A percentile compares a stretch with the other conserved stretches of the same genome.
Evolutionary conservation across 1,284 basidiomycete genomes (phyloP).

Genomic region (Hypsizygus ulmarius): DNA sequence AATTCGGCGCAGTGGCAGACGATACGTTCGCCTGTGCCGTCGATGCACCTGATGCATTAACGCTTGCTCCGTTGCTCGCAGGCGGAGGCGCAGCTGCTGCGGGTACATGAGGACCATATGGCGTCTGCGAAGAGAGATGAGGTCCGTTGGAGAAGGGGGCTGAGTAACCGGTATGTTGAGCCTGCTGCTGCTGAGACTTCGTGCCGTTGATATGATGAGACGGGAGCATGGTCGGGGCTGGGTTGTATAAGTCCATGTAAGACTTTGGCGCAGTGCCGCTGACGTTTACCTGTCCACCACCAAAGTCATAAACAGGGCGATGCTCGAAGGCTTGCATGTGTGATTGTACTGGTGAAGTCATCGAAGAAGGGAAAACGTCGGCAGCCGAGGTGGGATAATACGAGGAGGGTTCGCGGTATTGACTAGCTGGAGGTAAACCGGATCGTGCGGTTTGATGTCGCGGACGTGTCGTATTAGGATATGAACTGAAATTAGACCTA

Average conservation of each 20-base stretch:
- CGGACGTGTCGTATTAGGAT: constrained; percentile 37
- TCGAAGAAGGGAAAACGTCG: constrained; percentile 36
- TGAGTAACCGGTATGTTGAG: constrained; percentile 28
- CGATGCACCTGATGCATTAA: constrained; percentile 15
- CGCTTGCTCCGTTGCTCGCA: constrained; percentile 28
- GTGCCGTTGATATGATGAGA: constrained; percentile 20
- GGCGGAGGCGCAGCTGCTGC: constrained; percentile 30
- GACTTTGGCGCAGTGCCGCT: constrained; percentile 26
- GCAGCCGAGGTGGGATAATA: constrained; percentile 28
- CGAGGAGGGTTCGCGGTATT: constrained; percentile 26
- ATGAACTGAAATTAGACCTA: constrained; percentile 34
- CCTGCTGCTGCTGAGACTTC: constrained; percentile 31
- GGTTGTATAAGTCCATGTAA: constrained; percentile 34
- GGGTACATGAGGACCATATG: constrained; percentile 67
- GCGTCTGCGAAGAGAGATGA: constrained; percentile 65
- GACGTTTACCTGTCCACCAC: constrained; percentile 28
- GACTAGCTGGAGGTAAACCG: constrained; percentile 14
- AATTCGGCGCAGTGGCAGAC: constrained; percentile 21
- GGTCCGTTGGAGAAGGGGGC: constrained; percentile 38
- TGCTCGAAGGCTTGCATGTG: constrained; percentile 37
- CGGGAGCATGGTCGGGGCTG: constrained; percentile 27
- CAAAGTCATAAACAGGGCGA: constrained; percentile 43
- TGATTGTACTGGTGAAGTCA: constrained; percentile 37
- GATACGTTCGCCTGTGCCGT: constrained; percentile 15
- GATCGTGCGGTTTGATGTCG: constrained; percentile 33